These are phyloP conservation scores for Closterium sp. DNA, from an alignment of 139 green algal genomes.

Conservation along the genomic window DNA sequence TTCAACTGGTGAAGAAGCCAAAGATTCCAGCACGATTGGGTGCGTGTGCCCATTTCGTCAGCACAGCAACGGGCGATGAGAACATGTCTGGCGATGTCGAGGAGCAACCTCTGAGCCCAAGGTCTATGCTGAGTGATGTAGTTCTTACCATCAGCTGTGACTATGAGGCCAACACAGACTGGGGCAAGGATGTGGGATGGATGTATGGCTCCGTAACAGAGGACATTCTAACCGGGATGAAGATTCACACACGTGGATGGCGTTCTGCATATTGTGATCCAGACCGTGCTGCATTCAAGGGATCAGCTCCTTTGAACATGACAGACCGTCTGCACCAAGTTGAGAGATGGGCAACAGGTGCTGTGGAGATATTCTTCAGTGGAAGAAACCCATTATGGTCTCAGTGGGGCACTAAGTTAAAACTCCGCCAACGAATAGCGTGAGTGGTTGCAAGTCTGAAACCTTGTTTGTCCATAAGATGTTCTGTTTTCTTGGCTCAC, in stretches of 20 bases:
- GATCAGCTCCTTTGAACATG: constrained; percentile 43
- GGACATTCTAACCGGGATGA: constrained; percentile 51
- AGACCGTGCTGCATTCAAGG: constrained; percentile 43
- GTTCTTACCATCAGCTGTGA: constrained; percentile 44
- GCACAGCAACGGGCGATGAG: constrained; percentile 17
- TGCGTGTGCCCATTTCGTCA: constrained; percentile 25
- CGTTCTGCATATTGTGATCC: constrained; percentile 28
- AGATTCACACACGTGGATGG: constrained; percentile 43
- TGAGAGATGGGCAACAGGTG: constrained; percentile 35
- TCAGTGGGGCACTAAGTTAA: constrained; percentile 15
- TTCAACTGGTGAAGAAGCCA: neutral
- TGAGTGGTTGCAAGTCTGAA: constrained; percentile 21
- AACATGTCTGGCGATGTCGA: neutral
- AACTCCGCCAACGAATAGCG: constrained; percentile 34
- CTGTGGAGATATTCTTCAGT: constrained; percentile 46
- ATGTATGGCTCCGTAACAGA: constrained; percentile 50
- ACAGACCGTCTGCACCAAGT: constrained; percentile 37
- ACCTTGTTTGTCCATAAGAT: too few species aligned
- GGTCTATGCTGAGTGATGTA: constrained; percentile 40
- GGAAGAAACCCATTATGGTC: constrained; percentile 17
- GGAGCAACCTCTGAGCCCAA: neutral
- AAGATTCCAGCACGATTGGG: constrained; percentile 4
- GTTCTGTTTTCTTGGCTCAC: too few species aligned
- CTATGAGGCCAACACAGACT: constrained; percentile 53
- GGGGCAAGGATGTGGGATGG: constrained; percentile 42